Base-by-base conservation (phyloP, 176 grass and related monocot genomes). In the Raddia distichophylla region DNA sequence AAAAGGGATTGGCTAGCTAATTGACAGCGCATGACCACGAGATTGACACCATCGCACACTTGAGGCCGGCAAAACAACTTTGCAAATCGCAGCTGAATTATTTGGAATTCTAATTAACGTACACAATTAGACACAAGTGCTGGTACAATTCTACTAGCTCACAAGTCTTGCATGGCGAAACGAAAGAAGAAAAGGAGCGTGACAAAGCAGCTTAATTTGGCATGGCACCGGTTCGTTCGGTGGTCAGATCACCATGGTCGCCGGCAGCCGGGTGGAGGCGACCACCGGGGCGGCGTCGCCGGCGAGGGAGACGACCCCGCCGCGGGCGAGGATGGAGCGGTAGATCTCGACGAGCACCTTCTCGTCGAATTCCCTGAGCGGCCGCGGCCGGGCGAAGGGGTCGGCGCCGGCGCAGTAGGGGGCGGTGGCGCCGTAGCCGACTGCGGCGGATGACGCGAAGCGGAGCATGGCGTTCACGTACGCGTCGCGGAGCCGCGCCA, bases 281-380 rank as follows among this genome's bases (percentile, higher is more conserved):
- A 78, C 17, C 9, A 44, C 70, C 8, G 76, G 54, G 10, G 35
- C 71, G 37, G 64, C 64, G 49, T 75, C 71, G 64, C 59, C 63
- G 64, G 79, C 40, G 10, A 71, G 45, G 12, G 82, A 50, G 34
- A 68, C n/a, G 45, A 44, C 18, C n/a, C 78, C 74, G 50, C 89
- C 88, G 32, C 80, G 64, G 12, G 87, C 65, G 51, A 93, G 78
- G 47, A 97, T 71, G 83, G 89, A 79, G 0, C 87, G 87, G 83
- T 97, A 97, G 74, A 93, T 93, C 87, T 97, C 91, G 1, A 93
- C 80, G 34, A 93, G 80, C 83, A 86, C 83, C 67, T 93, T 97
- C 77, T 93, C 86, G 44, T 97, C 91, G 72, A 91, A 93, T 22
- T 97, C 94, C 69, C 84, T 89, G 75, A 64, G 66, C 77, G 75